These are phyloP conservation scores for Hyaloscypha finlandica DNA, from an alignment of 495 filamentous ascomycete genomes.

Conservation along the genomic window DNA sequence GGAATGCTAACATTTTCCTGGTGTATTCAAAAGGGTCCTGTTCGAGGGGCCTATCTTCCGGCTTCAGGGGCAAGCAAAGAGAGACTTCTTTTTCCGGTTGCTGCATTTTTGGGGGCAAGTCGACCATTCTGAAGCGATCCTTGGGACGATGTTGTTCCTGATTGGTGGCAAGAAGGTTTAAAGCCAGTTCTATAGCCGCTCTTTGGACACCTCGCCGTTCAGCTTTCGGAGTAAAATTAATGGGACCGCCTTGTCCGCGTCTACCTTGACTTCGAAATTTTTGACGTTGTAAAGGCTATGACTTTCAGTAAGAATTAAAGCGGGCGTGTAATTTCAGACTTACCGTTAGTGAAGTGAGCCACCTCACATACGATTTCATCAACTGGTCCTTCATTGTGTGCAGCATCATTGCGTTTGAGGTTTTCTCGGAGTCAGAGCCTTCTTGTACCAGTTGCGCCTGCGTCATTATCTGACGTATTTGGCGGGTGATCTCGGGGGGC, in stretches of 20 bases:
- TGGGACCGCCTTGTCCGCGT: not conserved
- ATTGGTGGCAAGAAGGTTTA: conserved; percentile 29
- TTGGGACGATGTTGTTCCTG: conserved; percentile 31
- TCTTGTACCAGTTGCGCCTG: too few species aligned
- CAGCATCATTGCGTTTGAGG: not conserved
- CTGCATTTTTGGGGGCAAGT: conserved; percentile 12
- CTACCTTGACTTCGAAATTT: not conserved
- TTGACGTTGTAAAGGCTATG: not conserved
- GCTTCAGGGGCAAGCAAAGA: conserved; percentile 24
- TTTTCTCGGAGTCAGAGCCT: not conserved
- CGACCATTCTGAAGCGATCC: conserved; percentile 23
- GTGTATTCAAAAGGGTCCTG: conserved; percentile 28
- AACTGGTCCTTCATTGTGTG: conserved; percentile 3
- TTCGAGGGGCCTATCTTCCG: conserved; percentile 26
- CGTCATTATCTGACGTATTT: not conserved
- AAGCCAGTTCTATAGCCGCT: conserved; percentile 27
- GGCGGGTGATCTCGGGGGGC: not conserved
- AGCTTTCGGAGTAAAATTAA: conserved; percentile 25
- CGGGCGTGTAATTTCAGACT: not conserved
- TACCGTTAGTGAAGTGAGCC: conserved; percentile 6
- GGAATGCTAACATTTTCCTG: conserved; percentile 20
- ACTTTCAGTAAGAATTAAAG: not conserved
- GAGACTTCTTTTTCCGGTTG: conserved; percentile 21
- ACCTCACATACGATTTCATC: conserved; percentile 6
- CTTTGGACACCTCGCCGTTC: conserved; percentile 29